phyloP scores from a whole-genome alignment of 257 asterid genomes.

The Hygrophila difformis region DNA sequence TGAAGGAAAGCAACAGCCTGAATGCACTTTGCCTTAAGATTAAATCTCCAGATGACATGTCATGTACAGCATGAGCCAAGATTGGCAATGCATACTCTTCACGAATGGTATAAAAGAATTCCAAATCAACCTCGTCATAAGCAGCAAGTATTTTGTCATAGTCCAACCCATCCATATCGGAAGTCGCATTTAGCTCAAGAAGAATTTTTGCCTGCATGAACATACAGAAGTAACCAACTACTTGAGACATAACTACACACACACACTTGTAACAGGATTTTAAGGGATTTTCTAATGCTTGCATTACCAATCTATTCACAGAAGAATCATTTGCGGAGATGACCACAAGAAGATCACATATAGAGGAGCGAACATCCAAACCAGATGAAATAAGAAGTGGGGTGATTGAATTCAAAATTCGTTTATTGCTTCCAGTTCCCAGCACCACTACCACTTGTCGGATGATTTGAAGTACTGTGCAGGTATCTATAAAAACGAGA shows the following conservation, averaged over 20 bases:
- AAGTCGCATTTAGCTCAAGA: conserved; percentile 65
- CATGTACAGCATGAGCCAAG: conserved; percentile 65
- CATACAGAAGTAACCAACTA: conserved; percentile 12
- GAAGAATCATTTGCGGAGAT: conserved; percentile 61
- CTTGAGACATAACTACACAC: neutral
- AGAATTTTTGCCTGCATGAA: conserved; percentile 65
- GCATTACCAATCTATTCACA: conserved; percentile 47
- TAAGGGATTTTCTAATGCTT: neutral
- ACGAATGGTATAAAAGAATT: conserved; percentile 41
- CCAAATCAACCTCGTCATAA: conserved; percentile 47
- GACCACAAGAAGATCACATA: conserved; percentile 79
- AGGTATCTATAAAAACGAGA: conserved; percentile 43
- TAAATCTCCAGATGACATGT: conserved; percentile 80
- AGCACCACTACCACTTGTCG: conserved; percentile 38
- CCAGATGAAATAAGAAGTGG: conserved; percentile 65
- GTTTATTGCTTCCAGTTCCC: conserved; percentile 44
- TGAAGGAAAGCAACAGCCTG: conserved; percentile 59
- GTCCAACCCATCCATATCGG: conserved; percentile 59
- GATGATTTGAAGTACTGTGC: conserved; percentile 46
- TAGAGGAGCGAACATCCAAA: conserved; percentile 43
- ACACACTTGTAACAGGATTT: neutral
- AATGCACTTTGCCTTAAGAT: conserved; percentile 80
- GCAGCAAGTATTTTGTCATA: conserved; percentile 71
- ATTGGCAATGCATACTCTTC: conserved; percentile 67
- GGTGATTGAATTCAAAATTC: conserved; percentile 47